Percentiles rank a stretch among this genome's conserved stretches.
phyloP scores from a whole-genome alignment of 2,329 filamentous ascomycete genomes.

The Epichloe glyceriae region DNA sequence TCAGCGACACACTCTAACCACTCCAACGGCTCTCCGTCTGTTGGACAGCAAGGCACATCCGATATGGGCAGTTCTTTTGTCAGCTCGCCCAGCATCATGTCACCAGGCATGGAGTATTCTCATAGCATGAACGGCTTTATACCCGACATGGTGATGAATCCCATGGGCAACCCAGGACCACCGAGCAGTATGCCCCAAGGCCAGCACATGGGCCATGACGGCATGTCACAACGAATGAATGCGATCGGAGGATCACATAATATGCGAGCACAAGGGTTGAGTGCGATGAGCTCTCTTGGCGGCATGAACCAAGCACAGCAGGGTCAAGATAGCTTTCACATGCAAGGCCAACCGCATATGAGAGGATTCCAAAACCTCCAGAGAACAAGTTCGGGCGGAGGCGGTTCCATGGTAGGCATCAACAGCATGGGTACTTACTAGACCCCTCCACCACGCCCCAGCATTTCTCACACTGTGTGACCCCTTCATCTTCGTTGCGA shows the following conservation, averaged over 20 bases:
- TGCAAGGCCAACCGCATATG: conserved; percentile 16
- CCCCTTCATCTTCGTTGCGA: neutral
- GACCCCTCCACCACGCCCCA: too few species aligned
- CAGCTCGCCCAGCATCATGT: conserved; percentile 40
- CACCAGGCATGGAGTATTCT: conserved; percentile 36
- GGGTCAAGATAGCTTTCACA: conserved; percentile 21
- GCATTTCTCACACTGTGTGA: neutral
- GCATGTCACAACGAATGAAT: conserved; percentile 16
- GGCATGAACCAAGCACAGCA: conserved; percentile 15
- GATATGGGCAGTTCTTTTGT: conserved; percentile 37
- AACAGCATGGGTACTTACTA: conserved; percentile 12
- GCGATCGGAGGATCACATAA: conserved; percentile 10
- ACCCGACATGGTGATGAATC: conserved; percentile 41
- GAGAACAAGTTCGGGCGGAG: conserved; percentile 26
- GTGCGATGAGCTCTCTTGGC: conserved; percentile 18
- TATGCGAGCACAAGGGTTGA: conserved; percentile 16
- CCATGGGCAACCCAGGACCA: conserved; percentile 23
- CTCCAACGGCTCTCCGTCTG: conserved; percentile 17
- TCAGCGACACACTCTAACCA: conserved; percentile 18
- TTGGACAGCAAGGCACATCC: conserved; percentile 12
- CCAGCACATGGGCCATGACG: conserved; percentile 18
- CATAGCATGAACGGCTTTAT: conserved; percentile 35
- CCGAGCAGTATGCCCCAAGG: conserved; percentile 12
- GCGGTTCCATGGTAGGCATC: conserved; percentile 14
- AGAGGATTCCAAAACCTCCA: conserved; percentile 38